These are phyloP conservation scores for Schwanniomyces vanrijiae DNA, from an alignment of 805 yeast genomes.

Conservation along the genomic window DNA sequence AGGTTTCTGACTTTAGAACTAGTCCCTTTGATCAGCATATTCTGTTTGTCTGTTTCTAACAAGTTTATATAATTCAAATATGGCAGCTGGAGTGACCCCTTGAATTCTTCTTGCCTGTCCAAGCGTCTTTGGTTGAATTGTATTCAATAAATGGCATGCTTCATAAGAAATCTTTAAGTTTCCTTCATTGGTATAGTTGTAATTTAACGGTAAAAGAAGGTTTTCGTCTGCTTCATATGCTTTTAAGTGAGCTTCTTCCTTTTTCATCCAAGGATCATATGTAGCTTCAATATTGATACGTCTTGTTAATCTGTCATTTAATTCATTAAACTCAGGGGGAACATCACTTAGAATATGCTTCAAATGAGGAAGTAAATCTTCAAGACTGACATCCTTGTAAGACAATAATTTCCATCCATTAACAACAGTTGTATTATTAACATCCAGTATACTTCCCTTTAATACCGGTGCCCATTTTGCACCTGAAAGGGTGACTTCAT, in stretches of 20 bases:
- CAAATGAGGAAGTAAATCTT: slow-evolving; percentile 30
- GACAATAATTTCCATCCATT: slow-evolving; percentile 72
- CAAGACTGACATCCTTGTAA: slow-evolving; percentile 43
- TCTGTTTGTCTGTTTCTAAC: slow-evolving; percentile 33
- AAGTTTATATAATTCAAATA: slow-evolving; percentile 71
- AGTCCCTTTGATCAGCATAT: slow-evolving; percentile 15
- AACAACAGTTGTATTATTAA: slow-evolving; percentile 35
- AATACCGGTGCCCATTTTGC: slow-evolving; percentile 59
- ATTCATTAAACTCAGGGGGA: slow-evolving; percentile 24
- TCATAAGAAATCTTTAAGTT: slow-evolving; percentile 64
- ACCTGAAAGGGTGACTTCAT: slow-evolving; percentile 48
- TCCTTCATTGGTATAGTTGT: slow-evolving; percentile 60
- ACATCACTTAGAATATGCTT: slow-evolving; percentile 16
- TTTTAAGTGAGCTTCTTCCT: slow-evolving; percentile 67
- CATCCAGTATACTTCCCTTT: slow-evolving; percentile 49
- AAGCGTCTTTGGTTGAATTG: slow-evolving; percentile 80
- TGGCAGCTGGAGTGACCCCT: slow-evolving; percentile 93
- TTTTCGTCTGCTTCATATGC: slow-evolving; percentile 86
- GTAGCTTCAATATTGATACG: slow-evolving; percentile 77
- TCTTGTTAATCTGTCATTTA: slow-evolving; percentile 45
- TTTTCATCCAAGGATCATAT: slow-evolving; percentile 75
- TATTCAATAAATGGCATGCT: slow-evolving; percentile 65
- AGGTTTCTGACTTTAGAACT: slow-evolving; percentile 1
- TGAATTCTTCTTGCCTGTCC: slow-evolving; percentile 96
- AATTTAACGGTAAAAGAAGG: slow-evolving; percentile 65